Conservation (phyloP, 2,329 filamentous ascomycete species). For the Dactylellina cionopaga region DNA sequence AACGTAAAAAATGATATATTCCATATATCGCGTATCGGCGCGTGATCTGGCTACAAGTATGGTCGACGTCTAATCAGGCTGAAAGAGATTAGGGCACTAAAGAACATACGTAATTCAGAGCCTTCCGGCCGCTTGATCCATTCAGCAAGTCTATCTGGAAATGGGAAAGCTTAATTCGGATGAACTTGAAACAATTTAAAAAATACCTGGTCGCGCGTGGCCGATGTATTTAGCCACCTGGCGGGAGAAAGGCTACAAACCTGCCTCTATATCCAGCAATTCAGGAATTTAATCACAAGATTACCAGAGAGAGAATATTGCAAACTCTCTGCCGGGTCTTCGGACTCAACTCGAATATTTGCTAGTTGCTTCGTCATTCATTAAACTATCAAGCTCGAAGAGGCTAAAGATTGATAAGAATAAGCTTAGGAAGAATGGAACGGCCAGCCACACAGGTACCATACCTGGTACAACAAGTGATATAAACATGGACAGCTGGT, state of each 20-base stretch:
- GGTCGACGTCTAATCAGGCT: too few species aligned
- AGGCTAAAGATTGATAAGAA: too few species aligned
- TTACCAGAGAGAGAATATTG: too few species aligned
- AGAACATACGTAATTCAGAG: slow-evolving; percentile 6
- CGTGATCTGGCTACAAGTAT: too few species aligned
- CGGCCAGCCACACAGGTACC: too few species aligned
- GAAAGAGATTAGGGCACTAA: slow-evolving; percentile 12
- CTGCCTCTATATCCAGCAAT: slow-evolving; percentile 9
- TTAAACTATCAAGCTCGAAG: background rate
- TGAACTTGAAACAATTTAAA: slow-evolving; percentile 20
- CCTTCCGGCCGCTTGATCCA: background rate
- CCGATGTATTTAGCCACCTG: slow-evolving; percentile 37
- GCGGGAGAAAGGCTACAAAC: slow-evolving; percentile 16
- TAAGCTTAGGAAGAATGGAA: too few species aligned
- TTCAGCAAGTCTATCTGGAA: background rate
- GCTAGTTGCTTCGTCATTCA: background rate
- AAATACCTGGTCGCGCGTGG: slow-evolving; percentile 25
- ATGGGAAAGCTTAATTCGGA: slow-evolving; percentile 5
- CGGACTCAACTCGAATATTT: background rate
- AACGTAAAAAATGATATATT: too few species aligned
- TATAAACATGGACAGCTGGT: too few species aligned
- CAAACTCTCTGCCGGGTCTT: slow-evolving; percentile 12
- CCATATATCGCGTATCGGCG: too few species aligned
- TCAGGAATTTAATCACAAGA: too few species aligned
- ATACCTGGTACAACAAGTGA: too few species aligned